phyloP scores from a whole-genome alignment of 108 stramenopile genomes.

The Schizochytrium sp. region DNA sequence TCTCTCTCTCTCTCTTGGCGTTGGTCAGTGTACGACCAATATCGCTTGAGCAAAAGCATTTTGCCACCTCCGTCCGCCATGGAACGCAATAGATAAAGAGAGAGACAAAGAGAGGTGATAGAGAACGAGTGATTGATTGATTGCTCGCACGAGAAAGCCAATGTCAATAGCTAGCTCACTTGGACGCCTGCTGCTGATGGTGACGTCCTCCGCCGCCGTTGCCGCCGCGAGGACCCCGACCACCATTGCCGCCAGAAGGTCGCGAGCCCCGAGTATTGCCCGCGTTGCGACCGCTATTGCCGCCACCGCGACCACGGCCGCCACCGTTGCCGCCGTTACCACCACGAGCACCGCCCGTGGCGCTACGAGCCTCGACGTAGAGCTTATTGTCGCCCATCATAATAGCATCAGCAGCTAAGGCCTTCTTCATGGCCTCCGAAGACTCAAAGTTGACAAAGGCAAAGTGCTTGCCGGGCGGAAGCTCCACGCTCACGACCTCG shows the following conservation, averaged over 20 bases:
- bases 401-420: not conserved
- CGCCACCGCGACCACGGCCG: not conserved
- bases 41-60: too few species aligned
- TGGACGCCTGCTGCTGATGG: too few species aligned
- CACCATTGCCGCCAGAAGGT: not conserved
- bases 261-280: not conserved
- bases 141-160: too few species aligned
- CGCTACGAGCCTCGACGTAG: not conserved
- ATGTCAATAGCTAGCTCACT: too few species aligned
- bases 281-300: not conserved
- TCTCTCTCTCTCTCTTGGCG: too few species aligned
- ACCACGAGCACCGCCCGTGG: not conserved
- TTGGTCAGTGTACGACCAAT: too few species aligned
- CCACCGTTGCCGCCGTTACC: not conserved
- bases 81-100: too few species aligned
- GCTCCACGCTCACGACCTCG: slow-evolving; percentile 9
- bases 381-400: not conserved
- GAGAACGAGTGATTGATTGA: too few species aligned
- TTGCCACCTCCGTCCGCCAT: too few species aligned
- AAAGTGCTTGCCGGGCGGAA: slow-evolving; percentile 7
- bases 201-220: too few species aligned
- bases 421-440: not conserved
- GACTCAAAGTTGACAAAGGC: slow-evolving; percentile 11
- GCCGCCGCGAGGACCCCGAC: not conserved
- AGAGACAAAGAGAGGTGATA: too few species aligned